Base-by-base conservation (phyloP, 495 filamentous ascomycete genomes). In the Jackrogersella minutella region DNA sequence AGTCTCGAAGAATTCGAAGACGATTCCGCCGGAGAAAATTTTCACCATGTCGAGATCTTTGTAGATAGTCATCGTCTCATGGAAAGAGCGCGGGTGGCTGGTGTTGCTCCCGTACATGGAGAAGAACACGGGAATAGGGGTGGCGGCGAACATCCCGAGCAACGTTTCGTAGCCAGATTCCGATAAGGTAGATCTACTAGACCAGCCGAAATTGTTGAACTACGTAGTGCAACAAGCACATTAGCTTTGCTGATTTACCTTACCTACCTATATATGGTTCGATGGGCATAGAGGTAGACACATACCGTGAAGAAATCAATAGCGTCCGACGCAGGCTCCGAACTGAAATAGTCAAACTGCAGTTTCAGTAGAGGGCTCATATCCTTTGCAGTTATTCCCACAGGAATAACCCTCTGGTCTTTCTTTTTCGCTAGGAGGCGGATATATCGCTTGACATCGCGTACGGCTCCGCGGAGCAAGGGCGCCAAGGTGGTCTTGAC, bases 251-350 rank as follows among this genome's bases (percentile, higher is more conserved):
- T 17, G 16, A 33, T 5, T 16, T 37, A 26, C 7, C 14, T 39
- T 43, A 43, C 14, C 7, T n/a, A 0, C 11, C 10, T 17, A 4
- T 1, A n/a, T 28, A 16, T 10, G 33, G 43, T 21, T 21, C 3
- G 6, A 9, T 53, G 0, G 2, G 28, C 1, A 37, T 24, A 30
- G 10, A 36, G 13, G 30, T 21, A 34, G 89, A 30, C 88, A 89
- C 87, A 84, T 84, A 91, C 91, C 56, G 87, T 86, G 71, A 91
- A 91, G 80, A 93, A 92, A 70, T 92, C 89, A 55, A 91, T 86
- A 9, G 79, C 70, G n/a, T 83, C 79, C 0, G 74, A 73, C 0
- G 68, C 31, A n/a, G 78, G 69, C n/a, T 84, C 86, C 58, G 88
- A 91, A 77, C 88, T 83, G 73, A 91, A 88, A 77, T 90, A 92